A percentile compares a stretch with the other conserved stretches of the same genome.
phyloP scores from a whole-genome alignment of 768 basidiomycete genomes.

The Leccinum rimulosum region DNA sequence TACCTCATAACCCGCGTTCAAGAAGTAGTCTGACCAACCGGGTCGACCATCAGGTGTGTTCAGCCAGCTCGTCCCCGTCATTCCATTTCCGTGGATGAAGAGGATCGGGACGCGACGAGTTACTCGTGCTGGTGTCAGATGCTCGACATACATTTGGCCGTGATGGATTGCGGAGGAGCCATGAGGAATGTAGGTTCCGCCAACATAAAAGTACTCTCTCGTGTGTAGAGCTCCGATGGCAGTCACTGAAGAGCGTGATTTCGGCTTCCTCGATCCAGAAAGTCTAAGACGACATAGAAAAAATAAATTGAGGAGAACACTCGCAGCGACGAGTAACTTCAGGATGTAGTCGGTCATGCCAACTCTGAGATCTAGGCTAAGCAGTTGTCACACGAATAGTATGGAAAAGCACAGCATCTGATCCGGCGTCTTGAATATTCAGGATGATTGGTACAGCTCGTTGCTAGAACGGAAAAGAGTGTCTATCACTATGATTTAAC shows the following conservation, averaged over 20 bases:
- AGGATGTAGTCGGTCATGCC: not conserved
- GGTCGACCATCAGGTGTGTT: constrained; percentile 53
- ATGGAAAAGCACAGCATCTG: not conserved
- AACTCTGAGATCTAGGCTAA: no score
- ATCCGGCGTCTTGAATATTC: not conserved
- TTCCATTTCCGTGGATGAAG: constrained; percentile 49
- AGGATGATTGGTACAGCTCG: not conserved
- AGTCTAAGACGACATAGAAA: constrained; percentile 9
- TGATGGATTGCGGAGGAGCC: constrained; percentile 38
- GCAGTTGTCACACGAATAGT: no score
- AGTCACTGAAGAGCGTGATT: not conserved
- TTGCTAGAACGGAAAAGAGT: not conserved
- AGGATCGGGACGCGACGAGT: constrained; percentile 42
- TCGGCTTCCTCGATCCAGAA: not conserved
- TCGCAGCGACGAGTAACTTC: constrained; percentile 8
- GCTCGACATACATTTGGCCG: constrained; percentile 55
- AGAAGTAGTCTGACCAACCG: constrained; percentile 59
- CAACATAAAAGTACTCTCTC: constrained; percentile 49
- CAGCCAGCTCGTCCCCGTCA: constrained; percentile 52
- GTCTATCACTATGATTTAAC: not conserved
- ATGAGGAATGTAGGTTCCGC: constrained; percentile 37
- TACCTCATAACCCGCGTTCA: constrained; percentile 51
- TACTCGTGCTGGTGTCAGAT: constrained; percentile 38
- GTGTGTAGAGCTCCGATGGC: constrained; percentile 39
- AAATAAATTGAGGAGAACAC: constrained; percentile 19